Base-by-base conservation (phyloP, 78 protist species). In the Corallochytrium limacisporum region DNA sequence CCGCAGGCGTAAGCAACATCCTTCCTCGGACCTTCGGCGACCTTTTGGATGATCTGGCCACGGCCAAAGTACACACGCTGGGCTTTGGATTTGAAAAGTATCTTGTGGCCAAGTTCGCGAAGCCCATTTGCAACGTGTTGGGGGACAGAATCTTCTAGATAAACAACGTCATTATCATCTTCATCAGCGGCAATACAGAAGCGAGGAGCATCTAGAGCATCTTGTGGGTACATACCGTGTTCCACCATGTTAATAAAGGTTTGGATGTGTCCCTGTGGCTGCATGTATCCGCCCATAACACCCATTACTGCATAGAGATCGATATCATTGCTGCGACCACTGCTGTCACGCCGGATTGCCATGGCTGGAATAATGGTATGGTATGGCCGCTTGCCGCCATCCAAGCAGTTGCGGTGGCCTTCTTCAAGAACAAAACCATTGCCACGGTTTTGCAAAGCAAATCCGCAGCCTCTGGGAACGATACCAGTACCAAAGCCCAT, bases 341-440 rank as follows among this genome's bases (percentile, higher is more conserved):
- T n/a, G n/a, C n/a, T n/a, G n/a, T n/a, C 65, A 0, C 20, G 13
- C 39, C 32, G 1, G 4, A 73, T 61, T 7, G 55, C 63, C 71
- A 86, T 77, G 26, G 76, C 77, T 1, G 94, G 94, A 35, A 89
- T 79, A 69, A 89, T 89, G 15, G 95, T 89, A 86, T 89, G 95
- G 75, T 83, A 89, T 20, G 90, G 86, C 35, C 95, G 44, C 76
- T 85, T 85, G 24, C 46, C 63, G 26, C 44, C 32, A 57, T 13
- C 75, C 22, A 83, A 28, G 16, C 26, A 28, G 55, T 89, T 89
- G 29, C 79, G 78, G 65, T 77, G 85, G 38, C 75, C 63, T 12
- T 16, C 42, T n/a, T 57, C 32, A 33, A 57, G 63, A 8, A 7
- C 20, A 20, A 57, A 57, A 20, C 33, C 33, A 13, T 24, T 33